Evolutionary conservation across 2,329 filamentous ascomycete genomes (phyloP), one percentile per base, ranked within the genome.

Genomic region (Metarhizium album): DNA sequence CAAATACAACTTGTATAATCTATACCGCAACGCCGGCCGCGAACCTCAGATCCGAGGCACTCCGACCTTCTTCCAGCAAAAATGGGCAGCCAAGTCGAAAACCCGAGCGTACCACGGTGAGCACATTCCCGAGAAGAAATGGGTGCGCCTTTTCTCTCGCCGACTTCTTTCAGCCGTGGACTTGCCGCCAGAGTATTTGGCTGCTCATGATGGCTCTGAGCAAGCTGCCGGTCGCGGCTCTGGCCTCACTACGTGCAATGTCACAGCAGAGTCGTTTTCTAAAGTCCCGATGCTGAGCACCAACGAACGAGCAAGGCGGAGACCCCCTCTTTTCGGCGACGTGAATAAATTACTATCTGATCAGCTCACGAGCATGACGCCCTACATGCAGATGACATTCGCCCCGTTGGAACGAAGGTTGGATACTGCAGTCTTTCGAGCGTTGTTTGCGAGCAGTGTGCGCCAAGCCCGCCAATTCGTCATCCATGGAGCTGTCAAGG

Each of bases 361-460:
- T 49, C 64, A 65, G n/a, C 62, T 66, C 42, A 46, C 59, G 38
- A 55, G 70, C 37, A 75, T 75, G 63, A 94, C 86, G 31, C 93
- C 93, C 7, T 97, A 95, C 65, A 94, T 95, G 84, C 84, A 91
- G 64, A 97, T 97, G 91, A 84, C 86, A 2, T 98, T 87, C 72
- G 88, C 88, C 52, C 93, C 93, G 5, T 74, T 94, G 63, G 93
- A 98, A 72, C 78, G 93, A 66, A 80, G 93, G 61, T 71, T 98
- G 54, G 93, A 98, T 64, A 90, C 90, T n/a, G 90, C 93, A 59
- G 83, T 98, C 55, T 97, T 94, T 74, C 79, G 93, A 47, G 86
- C 93, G 37, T 70, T 98, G 67, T 98, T 98, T 69, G 90, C 93
- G 42, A 95, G 89, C 69, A 96, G 90, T 69, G 81, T 87, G 35